A percentile compares a stretch with the other conserved stretches of the same genome.
Evolutionary conservation across 257 asterid species (phyloP).

Genomic region (Lithospermum erythrorhizon): DNA sequence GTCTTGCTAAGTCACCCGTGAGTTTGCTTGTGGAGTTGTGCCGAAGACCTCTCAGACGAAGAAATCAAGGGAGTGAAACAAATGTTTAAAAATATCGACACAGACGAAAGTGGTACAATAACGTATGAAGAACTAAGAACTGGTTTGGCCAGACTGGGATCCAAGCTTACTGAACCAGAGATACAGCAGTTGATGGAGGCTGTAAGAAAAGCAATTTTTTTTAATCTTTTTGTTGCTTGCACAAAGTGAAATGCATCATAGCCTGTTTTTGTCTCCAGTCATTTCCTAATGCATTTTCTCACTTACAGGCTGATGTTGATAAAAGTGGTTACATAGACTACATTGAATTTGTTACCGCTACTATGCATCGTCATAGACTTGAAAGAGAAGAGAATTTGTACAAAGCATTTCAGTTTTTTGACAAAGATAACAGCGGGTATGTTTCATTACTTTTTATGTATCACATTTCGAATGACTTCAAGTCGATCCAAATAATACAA

Average conservation of each 20-base stretch:
- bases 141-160: slow-evolving; percentile 75
- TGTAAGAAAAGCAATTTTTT: slow-evolving; percentile 27
- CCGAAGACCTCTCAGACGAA: slow-evolving; percentile 69
- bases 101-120: slow-evolving; percentile 72
- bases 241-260: not conserved
- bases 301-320: slow-evolving; percentile 77
- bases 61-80: slow-evolving; percentile 73
- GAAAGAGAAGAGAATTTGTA: slow-evolving; percentile 63
- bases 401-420: slow-evolving; percentile 73
- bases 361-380: slow-evolving; percentile 88
- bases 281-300: not conserved
- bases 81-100: slow-evolving; percentile 80
- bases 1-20: slow-evolving; percentile 7
- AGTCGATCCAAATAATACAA: not conserved
- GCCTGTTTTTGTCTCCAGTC: not conserved
- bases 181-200: slow-evolving; percentile 82
- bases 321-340: slow-evolving; percentile 76
- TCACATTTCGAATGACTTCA: not conserved
- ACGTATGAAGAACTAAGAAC: slow-evolving; percentile 71
- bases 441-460: not conserved
- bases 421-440: slow-evolving; percentile 69
- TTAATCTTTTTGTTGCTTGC: not conserved
- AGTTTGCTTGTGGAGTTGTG: slow-evolving; percentile 56
- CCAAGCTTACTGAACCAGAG: slow-evolving; percentile 62
- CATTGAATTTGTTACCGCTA: slow-evolving; percentile 70